Evolutionary conservation across 176 grass and related monocot genomes (phyloP).

Genomic region (maize (Zea mays)): Zm-B73-REFERENCE-NAM-5.0 NC_050101.1:8348501-8349000

Average conservation of each 20-base stretch:
- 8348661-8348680: constrained; percentile 33
- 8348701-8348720: constrained; percentile 31
- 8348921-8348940: constrained; percentile 4
- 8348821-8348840: constrained; percentile 61
- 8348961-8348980: constrained; percentile 45
- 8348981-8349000: constrained; percentile 62
- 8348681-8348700: constrained; percentile 42
- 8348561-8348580: constrained; percentile 35
- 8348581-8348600: constrained; percentile 64
- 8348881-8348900: constrained; percentile 56
- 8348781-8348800: constrained; percentile 48
- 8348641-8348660: constrained; percentile 41
- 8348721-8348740: constrained; percentile 35
- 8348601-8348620: constrained; percentile 48
- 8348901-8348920: constrained; percentile 54
- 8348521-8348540: constrained; percentile 35
- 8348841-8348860: constrained; percentile 31
- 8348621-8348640: constrained; percentile 1
- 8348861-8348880: constrained; percentile 58
- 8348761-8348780: neutral
- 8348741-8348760: constrained; percentile 43
- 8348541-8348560: constrained; percentile 63
- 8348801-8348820: constrained; percentile 67
- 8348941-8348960: constrained; percentile 39
- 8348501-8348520: constrained; percentile 40